phyloP scores from a whole-genome alignment of 768 basidiomycete genomes.

The Exidia glandulosa region DNA sequence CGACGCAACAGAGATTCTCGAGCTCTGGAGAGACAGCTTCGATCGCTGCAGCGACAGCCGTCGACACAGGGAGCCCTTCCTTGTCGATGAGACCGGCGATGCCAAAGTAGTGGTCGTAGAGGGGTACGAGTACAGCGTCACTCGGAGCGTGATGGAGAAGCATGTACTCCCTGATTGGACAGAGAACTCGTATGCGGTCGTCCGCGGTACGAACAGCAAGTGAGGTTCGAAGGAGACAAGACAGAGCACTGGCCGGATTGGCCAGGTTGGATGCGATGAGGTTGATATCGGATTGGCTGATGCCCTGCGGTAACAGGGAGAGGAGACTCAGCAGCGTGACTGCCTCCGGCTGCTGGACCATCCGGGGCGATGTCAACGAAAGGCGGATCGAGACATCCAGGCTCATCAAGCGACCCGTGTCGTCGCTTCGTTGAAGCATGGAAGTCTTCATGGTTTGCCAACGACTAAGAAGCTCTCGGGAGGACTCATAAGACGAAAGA shows the following conservation, averaged over 20 bases:
- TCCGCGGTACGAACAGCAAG: conserved; percentile 10
- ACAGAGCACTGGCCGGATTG: conserved; percentile 1
- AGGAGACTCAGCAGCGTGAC: conserved; percentile 13
- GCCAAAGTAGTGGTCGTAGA: not conserved
- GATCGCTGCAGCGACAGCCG: too few species aligned
- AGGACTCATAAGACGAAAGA: conserved; percentile 5
- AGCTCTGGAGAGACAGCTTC: too few species aligned
- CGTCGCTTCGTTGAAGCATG: conserved; percentile 1
- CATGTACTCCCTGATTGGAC: not conserved
- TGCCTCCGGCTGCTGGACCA: conserved; percentile 12
- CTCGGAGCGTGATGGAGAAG: not conserved
- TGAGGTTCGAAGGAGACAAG: conserved; percentile 10
- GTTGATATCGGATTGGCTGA: conserved; percentile 6
- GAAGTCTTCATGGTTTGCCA: conserved; percentile 2
- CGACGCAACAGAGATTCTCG: too few species aligned
- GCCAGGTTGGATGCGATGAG: conserved; percentile 7
- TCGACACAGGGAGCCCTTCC: too few species aligned
- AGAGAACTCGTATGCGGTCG: not conserved
- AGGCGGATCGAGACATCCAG: conserved; percentile 14
- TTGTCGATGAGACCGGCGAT: not conserved
- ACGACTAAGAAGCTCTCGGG: conserved; percentile 2
- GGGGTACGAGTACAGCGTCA: not conserved
- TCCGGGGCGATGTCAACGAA: conserved; percentile 12
- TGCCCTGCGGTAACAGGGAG: conserved; percentile 17
- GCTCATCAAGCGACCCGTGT: conserved; percentile 3